phyloP scores from a whole-genome alignment of 2,329 filamentous ascomycete species.

The Aspergillaceae sp. region DNA sequence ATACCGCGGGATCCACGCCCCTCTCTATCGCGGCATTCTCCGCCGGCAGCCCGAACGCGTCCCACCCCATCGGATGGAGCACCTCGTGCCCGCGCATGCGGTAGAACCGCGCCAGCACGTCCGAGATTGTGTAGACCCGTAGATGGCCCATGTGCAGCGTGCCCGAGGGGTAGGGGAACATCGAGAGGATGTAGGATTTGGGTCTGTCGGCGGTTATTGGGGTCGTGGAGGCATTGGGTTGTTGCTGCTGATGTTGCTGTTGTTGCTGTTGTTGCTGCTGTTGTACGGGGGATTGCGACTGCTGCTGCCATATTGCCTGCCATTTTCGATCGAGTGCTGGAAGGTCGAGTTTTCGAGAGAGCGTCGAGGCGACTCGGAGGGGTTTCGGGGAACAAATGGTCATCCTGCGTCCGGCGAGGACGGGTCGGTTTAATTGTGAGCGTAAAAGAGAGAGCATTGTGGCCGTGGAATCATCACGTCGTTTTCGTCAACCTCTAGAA shows the following conservation, averaged over 20 bases:
- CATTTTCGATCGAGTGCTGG: slow-evolving; percentile 46
- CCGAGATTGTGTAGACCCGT: slow-evolving; percentile 82
- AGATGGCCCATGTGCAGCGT: slow-evolving; percentile 79
- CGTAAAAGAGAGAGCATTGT: slow-evolving; percentile 22
- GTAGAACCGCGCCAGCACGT: slow-evolving; percentile 70
- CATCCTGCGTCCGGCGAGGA: slow-evolving; percentile 10
- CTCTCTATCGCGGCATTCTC: slow-evolving; percentile 86
- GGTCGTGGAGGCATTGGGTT: neutral
- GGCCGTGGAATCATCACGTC: slow-evolving; percentile 14
- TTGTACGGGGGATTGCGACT: neutral
- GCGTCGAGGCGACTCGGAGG: slow-evolving; percentile 20
- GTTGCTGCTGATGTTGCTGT: neutral
- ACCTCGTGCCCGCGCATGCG: slow-evolving; percentile 66
- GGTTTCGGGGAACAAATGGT: neutral
- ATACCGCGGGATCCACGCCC: slow-evolving; percentile 65
- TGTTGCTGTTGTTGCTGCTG: neutral
- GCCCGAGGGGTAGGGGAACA: slow-evolving; percentile 91
- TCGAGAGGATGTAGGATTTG: slow-evolving; percentile 66
- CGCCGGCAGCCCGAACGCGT: slow-evolving; percentile 81
- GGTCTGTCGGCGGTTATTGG: slow-evolving; percentile 17
- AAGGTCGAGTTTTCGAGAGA: slow-evolving; percentile 32
- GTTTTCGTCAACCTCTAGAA: neutral
- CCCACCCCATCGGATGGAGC: slow-evolving; percentile 88
- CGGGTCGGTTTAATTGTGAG: slow-evolving; percentile 16
- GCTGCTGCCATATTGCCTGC: slow-evolving; percentile 41